A percentile compares a stretch with the other conserved stretches of the same genome.
Evolutionary conservation across 139 green algal genomes (phyloP).

Genomic region (Tetradesmus lagerheimii): DNA sequence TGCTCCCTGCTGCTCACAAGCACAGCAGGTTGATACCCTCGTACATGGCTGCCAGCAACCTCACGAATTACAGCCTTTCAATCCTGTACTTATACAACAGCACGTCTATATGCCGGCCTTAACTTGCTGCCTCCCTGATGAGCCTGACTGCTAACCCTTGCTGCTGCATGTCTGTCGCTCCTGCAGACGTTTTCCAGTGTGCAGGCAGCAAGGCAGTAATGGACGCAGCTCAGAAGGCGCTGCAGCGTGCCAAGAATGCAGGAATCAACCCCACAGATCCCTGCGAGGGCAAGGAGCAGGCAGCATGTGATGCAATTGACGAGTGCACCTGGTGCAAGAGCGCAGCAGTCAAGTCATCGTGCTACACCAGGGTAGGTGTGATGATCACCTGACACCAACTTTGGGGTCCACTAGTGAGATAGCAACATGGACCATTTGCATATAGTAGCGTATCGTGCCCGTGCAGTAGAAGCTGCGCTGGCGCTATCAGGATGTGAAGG

Average conservation of each 20-base stretch:
- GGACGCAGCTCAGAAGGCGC: background rate
- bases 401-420: background rate
- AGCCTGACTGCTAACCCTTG: background rate
- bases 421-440: background rate
- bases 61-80: background rate
- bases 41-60: background rate
- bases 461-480: background rate
- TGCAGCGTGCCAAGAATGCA: background rate
- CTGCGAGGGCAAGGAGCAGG: slow-evolving; percentile 19
- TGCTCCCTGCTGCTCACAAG: background rate
- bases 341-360: slow-evolving; percentile 31
- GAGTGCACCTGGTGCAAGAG: slow-evolving; percentile 46
- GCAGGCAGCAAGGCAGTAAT: background rate
- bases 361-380: slow-evolving; percentile 35
- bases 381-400: background rate
- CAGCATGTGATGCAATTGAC: slow-evolving; percentile 13
- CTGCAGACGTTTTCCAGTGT: slow-evolving; percentile 26
- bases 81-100: no score
- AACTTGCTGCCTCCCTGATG: background rate
- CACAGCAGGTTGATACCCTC: background rate
- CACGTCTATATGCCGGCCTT: background rate
- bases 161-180: background rate
- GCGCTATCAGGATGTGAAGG: no score
- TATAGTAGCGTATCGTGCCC: background rate
- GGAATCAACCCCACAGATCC: slow-evolving; percentile 16